Evolutionary conservation across 306 rosid species (phyloP).

Genomic region (Mimosa pudica): DNA sequence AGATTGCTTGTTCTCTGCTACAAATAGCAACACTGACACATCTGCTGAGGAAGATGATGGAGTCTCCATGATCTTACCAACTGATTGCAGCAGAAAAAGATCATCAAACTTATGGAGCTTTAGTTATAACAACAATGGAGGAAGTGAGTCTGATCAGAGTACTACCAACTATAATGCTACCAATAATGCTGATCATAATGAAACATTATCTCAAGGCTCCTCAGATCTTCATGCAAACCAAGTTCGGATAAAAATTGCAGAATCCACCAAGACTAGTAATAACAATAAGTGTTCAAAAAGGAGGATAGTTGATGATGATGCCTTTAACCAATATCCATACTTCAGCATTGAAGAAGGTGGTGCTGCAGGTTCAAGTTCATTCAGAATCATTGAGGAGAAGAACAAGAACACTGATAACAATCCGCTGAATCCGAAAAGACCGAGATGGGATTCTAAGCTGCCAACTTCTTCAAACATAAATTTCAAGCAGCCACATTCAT

Average conservation of each 20-base stretch:
- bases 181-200: conserved; percentile 39
- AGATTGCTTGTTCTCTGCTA: conserved; percentile 47
- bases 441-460: conserved; percentile 61
- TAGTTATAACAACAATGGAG: conserved; percentile 34
- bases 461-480: conserved; percentile 78
- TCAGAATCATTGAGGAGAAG: conserved; percentile 58
- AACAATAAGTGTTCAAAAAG: conserved; percentile 48
- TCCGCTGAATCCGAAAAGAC: conserved; percentile 58
- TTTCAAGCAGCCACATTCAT: conserved; percentile 76
- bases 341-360: conserved; percentile 59
- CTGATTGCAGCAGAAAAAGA: conserved; percentile 49
- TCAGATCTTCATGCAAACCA: conserved; percentile 40
- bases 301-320: conserved; percentile 45
- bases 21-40: conserved; percentile 44
- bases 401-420: conserved; percentile 3
- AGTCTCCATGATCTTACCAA: conserved; percentile 62
- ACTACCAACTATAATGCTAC: conserved; percentile 15
- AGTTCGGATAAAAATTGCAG: conserved; percentile 13
- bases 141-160: conserved; percentile 53
- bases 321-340: conserved; percentile 28
- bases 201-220: conserved; percentile 48
- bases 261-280: conserved; percentile 24
- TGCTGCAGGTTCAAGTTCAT: conserved; percentile 35
- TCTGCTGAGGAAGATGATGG: conserved; percentile 58
- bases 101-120: conserved; percentile 56